Conservation (phyloP, 1,284 basidiomycete species). For the Melanopsichium pennsylvanicum region DNA sequence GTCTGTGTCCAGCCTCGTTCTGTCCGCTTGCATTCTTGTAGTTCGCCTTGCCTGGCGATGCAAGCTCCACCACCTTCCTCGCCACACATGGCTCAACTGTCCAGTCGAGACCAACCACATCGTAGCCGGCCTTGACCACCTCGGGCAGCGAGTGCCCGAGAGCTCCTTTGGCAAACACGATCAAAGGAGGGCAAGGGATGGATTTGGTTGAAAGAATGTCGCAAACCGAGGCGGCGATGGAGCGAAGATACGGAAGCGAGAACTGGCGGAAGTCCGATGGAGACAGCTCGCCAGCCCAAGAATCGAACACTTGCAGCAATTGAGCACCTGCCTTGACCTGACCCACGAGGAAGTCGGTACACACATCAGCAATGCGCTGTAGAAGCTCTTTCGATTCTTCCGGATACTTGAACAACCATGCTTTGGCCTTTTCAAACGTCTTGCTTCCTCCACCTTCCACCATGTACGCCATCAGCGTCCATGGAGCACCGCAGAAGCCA, state of each 20-base stretch:
- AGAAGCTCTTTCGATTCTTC: conserved; percentile 61
- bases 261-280: conserved; percentile 63
- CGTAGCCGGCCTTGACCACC: conserved; percentile 61
- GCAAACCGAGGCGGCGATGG: conserved; percentile 58
- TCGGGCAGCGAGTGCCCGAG: conserved; percentile 62
- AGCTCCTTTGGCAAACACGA: conserved; percentile 63
- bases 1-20: conserved; percentile 66
- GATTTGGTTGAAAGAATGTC: conserved; percentile 58
- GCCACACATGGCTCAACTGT: conserved; percentile 61
- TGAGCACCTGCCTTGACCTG: conserved; percentile 64
- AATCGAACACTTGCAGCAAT: conserved; percentile 65
- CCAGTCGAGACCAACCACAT: conserved; percentile 64
- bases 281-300: conserved; percentile 66
- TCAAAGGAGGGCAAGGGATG: conserved; percentile 58
- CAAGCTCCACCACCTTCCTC: conserved; percentile 55
- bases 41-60: conserved; percentile 42
- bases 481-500: conserved; percentile 64
- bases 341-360: conserved; percentile 62
- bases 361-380: conserved; percentile 60
- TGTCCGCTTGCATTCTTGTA: conserved; percentile 47
- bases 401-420: conserved; percentile 63
- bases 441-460: conserved; percentile 64
- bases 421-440: conserved; percentile 64
- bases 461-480: conserved; percentile 66
- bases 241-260: conserved; percentile 59